Evolutionary conservation across 2,329 filamentous ascomycete species (phyloP), one percentile per base, ranked within the genome.

Genomic region (Colletotrichum lupini): DNA sequence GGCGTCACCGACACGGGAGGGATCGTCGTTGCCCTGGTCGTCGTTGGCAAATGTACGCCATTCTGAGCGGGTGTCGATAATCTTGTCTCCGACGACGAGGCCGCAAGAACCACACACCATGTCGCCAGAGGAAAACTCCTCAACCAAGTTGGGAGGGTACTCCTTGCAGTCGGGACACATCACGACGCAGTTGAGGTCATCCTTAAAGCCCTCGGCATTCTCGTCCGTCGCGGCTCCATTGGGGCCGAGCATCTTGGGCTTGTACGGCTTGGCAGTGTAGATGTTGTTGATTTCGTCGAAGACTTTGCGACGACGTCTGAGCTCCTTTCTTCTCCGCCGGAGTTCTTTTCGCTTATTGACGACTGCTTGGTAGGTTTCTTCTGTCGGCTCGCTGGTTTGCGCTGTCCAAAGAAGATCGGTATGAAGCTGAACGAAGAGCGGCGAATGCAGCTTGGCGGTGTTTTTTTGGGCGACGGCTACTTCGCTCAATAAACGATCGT

Each of bases 11-110:
- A 99, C 96, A 95, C 97, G 97, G 72, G 95, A 98, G 5, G 97
- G 97, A 77, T 99, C 97, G 78, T 98, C 97, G 80, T 94, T 95
- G 79, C 94, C 95, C 82, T 98, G 95, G 81, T 99, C 97, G 80
- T 99, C 97, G 81, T 98, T 98, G 81, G 95, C 95, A 85, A 99
- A 99, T 1, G 97, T 99, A 81, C 97, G 94, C 97, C 97, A 99
- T 85, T 99, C 97, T 60, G 95, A 98, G 75, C 97, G 93, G 74
- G 94, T 97, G 81, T 99, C 97, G 80, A 99, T 95, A 81, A 97
- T 95, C 76, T 95, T 93, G 79, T 96, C 94, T 73, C 94, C 93
- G 35, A 99, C 90, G 6, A 99, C 97, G 42, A 98, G 88, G 49
- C 97, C 97, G 79, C 97, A 99, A 74, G 93, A 95, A 72, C 90